Percentiles rank a stretch among this genome's conserved stretches.
Evolutionary conservation across 2,329 filamentous ascomycete genomes (phyloP).

Genomic region (Epichloe sibirici): DNA sequence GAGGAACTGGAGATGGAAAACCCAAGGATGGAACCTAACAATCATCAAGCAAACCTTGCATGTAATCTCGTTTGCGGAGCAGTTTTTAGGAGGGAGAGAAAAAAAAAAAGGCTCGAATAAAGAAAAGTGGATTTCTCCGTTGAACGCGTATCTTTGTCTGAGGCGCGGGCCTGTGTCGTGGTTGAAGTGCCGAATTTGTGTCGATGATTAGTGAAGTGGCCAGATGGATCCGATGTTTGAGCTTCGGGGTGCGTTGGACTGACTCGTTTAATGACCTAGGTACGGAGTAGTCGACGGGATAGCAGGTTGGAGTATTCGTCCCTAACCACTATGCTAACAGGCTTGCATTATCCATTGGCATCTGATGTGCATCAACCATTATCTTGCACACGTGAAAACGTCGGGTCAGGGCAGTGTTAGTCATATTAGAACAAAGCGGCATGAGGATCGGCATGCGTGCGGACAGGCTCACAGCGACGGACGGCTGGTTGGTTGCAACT

Average conservation of each 20-base stretch:
- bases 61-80: too few species aligned
- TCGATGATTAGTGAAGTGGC: neutral
- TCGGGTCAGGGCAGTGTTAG: neutral
- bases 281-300: too few species aligned
- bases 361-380: neutral
- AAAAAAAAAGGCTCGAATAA: too few species aligned
- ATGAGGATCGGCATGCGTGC: neutral
- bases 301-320: too few species aligned
- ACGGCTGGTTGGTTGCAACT: neutral
- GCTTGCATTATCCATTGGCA: neutral
- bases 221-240: too few species aligned
- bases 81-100: too few species aligned
- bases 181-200: neutral
- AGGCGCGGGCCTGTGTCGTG: neutral
- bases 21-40: neutral
- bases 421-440: neutral
- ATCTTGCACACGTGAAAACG: neutral
- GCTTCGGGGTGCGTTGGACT: neutral
- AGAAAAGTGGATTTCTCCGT: neutral
- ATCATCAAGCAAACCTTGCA: too few species aligned
- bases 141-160: neutral
- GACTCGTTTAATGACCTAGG: neutral
- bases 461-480: neutral
- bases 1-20: neutral
- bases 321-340: too few species aligned